Evolutionary conservation across 805 yeast genomes (phyloP).

Genomic region (Huiozyma sinensis): DNA sequence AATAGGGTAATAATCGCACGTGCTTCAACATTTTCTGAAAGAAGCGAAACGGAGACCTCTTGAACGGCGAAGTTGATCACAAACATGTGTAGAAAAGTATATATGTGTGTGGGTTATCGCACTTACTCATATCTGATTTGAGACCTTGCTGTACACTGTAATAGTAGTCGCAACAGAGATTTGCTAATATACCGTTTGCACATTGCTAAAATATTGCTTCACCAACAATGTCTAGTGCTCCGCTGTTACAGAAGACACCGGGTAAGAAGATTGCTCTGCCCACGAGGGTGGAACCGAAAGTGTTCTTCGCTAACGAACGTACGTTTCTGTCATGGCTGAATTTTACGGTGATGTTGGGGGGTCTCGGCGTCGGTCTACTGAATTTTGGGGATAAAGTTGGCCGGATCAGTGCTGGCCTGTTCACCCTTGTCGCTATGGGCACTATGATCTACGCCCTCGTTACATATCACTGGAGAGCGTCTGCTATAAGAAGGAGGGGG

Average conservation of each 20-base stretch:
- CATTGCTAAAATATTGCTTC: no score
- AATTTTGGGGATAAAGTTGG: constrained; percentile 95
- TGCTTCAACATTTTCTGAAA: no score
- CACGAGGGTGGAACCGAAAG: constrained; percentile 97
- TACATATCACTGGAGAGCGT: constrained; percentile 99
- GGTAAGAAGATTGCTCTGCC: constrained; percentile 95
- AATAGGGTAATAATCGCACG: no score
- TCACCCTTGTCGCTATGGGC: constrained; percentile 93
- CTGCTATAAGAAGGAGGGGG: constrained; percentile 94
- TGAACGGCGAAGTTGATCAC: no score
- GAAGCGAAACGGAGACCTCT: no score
- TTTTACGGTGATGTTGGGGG: constrained; percentile 96
- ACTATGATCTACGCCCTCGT: constrained; percentile 93
- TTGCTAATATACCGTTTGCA: no score
- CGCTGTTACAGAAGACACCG: constrained; percentile 61
- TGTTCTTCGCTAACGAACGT: constrained; percentile 97
- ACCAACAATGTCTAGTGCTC: constrained; percentile 46
- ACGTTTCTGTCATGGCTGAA: constrained; percentile 97
- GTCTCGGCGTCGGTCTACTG: constrained; percentile 88
- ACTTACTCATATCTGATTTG: no score
- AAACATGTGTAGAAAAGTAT: no score
- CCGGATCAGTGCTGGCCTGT: constrained; percentile 82
- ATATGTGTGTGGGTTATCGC: no score
- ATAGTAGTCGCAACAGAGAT: no score
- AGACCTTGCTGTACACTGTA: no score